These are phyloP conservation scores for Penicillium brasilianum DNA, from an alignment of 2,329 filamentous ascomycete species.

Conservation along the genomic window DNA sequence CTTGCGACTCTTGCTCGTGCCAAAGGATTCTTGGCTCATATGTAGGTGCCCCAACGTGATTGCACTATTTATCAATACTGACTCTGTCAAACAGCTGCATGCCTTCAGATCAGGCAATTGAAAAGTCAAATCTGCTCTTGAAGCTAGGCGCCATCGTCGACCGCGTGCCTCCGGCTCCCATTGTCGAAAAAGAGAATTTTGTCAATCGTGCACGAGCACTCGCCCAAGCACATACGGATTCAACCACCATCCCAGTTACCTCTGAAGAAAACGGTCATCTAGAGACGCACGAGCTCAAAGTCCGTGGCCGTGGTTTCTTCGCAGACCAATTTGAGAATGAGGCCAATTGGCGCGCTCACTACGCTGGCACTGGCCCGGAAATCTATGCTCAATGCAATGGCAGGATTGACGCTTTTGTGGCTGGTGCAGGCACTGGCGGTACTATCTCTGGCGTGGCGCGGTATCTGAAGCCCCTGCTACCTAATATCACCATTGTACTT, in stretches of 20 bases:
- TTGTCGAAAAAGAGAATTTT: slow-evolving; percentile 91
- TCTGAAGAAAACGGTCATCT: slow-evolving; percentile 19
- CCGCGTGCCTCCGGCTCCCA: slow-evolving; percentile 86
- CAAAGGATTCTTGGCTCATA: slow-evolving; percentile 87
- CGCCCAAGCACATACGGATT: slow-evolving; percentile 72
- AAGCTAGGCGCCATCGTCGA: slow-evolving; percentile 94
- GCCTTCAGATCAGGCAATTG: slow-evolving; percentile 85
- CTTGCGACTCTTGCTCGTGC: slow-evolving; percentile 87
- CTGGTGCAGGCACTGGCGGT: slow-evolving; percentile 91
- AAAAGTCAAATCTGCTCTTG: slow-evolving; percentile 86
- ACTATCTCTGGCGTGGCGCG: slow-evolving; percentile 87
- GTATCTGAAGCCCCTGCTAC: slow-evolving; percentile 77
- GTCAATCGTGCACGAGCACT: slow-evolving; percentile 86
- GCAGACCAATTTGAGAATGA: slow-evolving; percentile 94
- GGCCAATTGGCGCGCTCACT: slow-evolving; percentile 88
- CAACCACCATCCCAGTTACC: slow-evolving; percentile 24
- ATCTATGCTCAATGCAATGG: slow-evolving; percentile 80
- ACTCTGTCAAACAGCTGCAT: slow-evolving; percentile 66
- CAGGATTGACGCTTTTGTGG: slow-evolving; percentile 81
- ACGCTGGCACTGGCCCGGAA: slow-evolving; percentile 82
- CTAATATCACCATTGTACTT: slow-evolving; percentile 72
- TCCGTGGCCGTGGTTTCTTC: slow-evolving; percentile 81
- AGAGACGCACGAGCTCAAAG: slow-evolving; percentile 37
- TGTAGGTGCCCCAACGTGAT: slow-evolving; percentile 56
- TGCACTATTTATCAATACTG: slow-evolving; percentile 13